phyloP scores from a whole-genome alignment of 1,139 yeast species.

The Protomyces macrosporus region DNA sequence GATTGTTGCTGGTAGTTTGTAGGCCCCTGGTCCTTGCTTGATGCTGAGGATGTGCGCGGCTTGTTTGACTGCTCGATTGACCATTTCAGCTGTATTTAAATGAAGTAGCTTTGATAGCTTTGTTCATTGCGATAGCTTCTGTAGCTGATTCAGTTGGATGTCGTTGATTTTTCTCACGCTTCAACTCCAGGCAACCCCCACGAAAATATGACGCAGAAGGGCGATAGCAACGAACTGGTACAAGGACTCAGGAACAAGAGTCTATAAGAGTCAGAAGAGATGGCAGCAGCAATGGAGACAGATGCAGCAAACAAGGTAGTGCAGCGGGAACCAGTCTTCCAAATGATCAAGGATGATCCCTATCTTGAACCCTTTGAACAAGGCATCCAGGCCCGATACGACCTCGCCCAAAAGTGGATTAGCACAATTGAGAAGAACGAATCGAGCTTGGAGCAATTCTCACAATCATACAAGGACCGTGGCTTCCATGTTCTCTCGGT shows the following conservation, averaged over 20 bases:
- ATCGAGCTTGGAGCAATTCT: constrained; percentile 49
- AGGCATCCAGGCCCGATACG: constrained; percentile 53
- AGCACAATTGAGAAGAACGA: constrained; percentile 46
- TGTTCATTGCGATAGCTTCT: not conserved
- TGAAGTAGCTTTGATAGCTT: not conserved
- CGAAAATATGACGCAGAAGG: not conserved
- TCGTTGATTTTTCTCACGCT: not conserved
- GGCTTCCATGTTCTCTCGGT: constrained; percentile 63
- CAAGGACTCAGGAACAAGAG: no score
- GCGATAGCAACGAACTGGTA: not conserved
- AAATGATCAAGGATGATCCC: constrained; percentile 50
- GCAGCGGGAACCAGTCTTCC: constrained; percentile 44
- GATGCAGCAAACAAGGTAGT: not conserved
- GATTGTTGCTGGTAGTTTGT: constrained; percentile 3
- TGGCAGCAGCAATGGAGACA: no score
- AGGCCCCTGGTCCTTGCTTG: constrained; percentile 4
- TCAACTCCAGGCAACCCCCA: not conserved
- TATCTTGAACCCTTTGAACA: constrained; percentile 78
- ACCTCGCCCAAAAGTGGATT: constrained; percentile 55
- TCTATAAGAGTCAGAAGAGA: no score
- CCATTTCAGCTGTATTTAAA: not conserved
- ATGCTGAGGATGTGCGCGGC: constrained; percentile 1
- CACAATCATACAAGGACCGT: constrained; percentile 58
- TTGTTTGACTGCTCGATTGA: constrained; percentile 12
- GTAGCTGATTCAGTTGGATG: not conserved